Evolutionary conservation across 306 rosid genomes (phyloP).

Genomic region (Crotalaria pallida): DNA sequence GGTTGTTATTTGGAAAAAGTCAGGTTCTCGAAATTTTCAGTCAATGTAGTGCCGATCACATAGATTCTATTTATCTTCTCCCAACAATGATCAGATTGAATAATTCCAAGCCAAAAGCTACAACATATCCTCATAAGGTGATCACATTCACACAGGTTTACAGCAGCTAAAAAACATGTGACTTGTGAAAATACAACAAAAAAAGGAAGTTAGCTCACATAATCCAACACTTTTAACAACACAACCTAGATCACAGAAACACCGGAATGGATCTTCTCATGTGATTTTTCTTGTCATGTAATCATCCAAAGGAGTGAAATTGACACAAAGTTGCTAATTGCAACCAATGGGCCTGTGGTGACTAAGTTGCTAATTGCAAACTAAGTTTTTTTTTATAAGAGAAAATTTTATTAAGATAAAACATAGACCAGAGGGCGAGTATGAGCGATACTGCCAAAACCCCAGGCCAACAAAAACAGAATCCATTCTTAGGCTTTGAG

Average conservation of each 20-base stretch:
- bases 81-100: neutral
- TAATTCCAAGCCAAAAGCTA: neutral
- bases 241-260: neutral
- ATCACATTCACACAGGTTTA: neutral
- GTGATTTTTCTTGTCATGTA: neutral
- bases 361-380: too few relatives aligned
- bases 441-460: too few relatives aligned
- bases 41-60: neutral
- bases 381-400: too few relatives aligned
- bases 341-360: too few relatives aligned
- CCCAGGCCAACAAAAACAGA: too few relatives aligned
- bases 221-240: neutral
- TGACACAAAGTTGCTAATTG: neutral
- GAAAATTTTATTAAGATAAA: too few relatives aligned
- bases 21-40: neutral
- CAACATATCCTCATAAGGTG: neutral
- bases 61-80: neutral
- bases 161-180: neutral
- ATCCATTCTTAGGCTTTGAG: too few relatives aligned
- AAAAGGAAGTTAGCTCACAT: neutral
- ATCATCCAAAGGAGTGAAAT: neutral
- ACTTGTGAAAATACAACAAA: neutral
- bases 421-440: too few relatives aligned
- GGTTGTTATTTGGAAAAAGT: neutral
- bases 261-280: neutral